Evolutionary conservation across 345 rosid genomes (phyloP).

Genomic region (Syzygium oleosum): DNA sequence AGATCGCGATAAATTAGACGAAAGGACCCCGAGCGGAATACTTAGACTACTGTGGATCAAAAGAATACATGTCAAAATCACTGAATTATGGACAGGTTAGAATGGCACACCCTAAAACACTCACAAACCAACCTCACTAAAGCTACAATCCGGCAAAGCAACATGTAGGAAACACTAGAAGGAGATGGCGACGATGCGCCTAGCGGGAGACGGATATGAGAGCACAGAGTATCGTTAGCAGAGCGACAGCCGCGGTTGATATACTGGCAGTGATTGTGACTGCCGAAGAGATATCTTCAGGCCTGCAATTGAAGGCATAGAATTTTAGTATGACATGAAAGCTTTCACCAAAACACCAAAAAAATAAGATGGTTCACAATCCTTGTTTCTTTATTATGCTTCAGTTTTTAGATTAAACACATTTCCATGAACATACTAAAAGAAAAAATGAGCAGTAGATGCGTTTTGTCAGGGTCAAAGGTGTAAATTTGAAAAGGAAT

Average conservation of each 20-base stretch:
- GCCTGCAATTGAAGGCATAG: conserved; percentile 31
- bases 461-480: neutral
- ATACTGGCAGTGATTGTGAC: conserved; percentile 8
- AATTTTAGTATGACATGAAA: neutral
- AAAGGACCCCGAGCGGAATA: neutral
- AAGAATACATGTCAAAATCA: neutral
- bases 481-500: neutral
- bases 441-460: neutral
- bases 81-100: conserved; percentile 2
- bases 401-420: neutral
- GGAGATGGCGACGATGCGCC: neutral
- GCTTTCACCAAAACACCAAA: neutral
- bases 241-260: conserved; percentile 17
- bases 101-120: neutral
- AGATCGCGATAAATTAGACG: conserved; percentile 1
- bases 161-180: neutral
- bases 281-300: conserved; percentile 58
- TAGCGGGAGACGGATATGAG: neutral
- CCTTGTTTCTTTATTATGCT: neutral
- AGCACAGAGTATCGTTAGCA: conserved; percentile 14
- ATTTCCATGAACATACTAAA: neutral
- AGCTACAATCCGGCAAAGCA: neutral
- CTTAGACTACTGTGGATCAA: neutral
- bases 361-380: neutral
- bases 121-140: neutral